Base-by-base conservation (phyloP, 2,329 filamentous ascomycete genomes). In the Fusarium subglutinans region DNA sequence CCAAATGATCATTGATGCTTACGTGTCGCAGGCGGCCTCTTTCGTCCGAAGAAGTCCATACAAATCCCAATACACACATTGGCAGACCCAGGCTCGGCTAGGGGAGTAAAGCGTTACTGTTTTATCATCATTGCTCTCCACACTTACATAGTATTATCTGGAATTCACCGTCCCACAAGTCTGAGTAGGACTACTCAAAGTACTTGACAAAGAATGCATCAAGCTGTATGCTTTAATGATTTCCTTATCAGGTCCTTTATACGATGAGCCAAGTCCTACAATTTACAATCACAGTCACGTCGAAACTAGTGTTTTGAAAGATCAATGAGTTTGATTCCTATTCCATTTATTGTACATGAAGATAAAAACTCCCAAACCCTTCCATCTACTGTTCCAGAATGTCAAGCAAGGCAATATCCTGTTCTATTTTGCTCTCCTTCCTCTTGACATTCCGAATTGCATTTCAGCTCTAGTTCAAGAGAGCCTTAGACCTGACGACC, bases 321-420 rank as follows among this genome's bases (percentile, higher is more conserved):
- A 61, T 74, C 56, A 33, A 74, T 72, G 50, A 69, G 26, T 72
- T 43, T 48, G 50, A 72, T 72, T 74, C 63, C 40, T 65, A 54
- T 66, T 45, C 67, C 74, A 35, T 51, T 44, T 59, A 59, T 48
- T 72, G 63, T 74, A 74, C 67, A 72, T 65, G 35, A 68, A 68
- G 26, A 63, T 53, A 22, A 74, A 70, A 74, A 70, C 59, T 62
- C 71, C 71, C 22, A 43, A 72, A 41, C 40, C 35, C 55, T 45
- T 61, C 67, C 59, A 41, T 44, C 67, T 60, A 40, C 45, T 50
- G 43, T 73, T 47, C 38, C 45, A 54, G 43, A 62, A 73, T n/a
- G 56, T 61, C 28, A 66, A 50, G 62, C 54, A 57, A 51, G 48
- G 50, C 63, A 59, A 59, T 59, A 35, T 74, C 48, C 62, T 44